Conservation (phyloP, 2,329 filamentous ascomycete genomes). For the Cryphonectria nitschkei region DNA sequence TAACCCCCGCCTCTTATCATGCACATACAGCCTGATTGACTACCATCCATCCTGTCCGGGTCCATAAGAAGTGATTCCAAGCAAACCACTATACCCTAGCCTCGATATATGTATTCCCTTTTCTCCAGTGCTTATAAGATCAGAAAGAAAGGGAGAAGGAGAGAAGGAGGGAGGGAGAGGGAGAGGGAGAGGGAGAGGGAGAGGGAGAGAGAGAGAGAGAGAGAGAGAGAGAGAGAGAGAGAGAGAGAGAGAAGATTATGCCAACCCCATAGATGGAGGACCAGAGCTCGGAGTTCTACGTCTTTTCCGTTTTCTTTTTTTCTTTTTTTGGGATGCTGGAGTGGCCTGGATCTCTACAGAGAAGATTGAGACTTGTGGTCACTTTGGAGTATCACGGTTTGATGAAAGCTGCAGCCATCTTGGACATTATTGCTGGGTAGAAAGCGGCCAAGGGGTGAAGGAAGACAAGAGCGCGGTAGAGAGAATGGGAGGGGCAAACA, state of each 20-base stretch:
- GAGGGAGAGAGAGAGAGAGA: not conserved
- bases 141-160: not conserved
- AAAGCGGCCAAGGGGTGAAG: not conserved
- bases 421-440: not conserved
- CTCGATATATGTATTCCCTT: conserved; percentile 24
- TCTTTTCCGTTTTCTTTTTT: not conserved
- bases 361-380: not conserved
- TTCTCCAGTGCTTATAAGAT: conserved; percentile 25
- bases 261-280: conserved; percentile 25
- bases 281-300: conserved; percentile 13
- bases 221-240: not conserved
- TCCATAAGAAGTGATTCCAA: conserved; percentile 17
- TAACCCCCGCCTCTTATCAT: not conserved
- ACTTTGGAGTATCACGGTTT: not conserved
- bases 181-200: no score
- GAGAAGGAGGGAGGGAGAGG: no score
- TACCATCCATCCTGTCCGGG: conserved; percentile 10
- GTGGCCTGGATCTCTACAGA: conserved; percentile 20
- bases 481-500: conserved; percentile 3
- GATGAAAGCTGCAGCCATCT: conserved; percentile 5
- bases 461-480: not conserved
- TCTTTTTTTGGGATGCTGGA: conserved; percentile 1
- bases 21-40: conserved; percentile 8
- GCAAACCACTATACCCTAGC: conserved; percentile 22
- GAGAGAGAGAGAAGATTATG: conserved; percentile 3